Percentiles rank a stretch among this genome's conserved stretches.
phyloP scores from a whole-genome alignment of 2,329 filamentous ascomycete species.

The Xylaria sp. region DNA sequence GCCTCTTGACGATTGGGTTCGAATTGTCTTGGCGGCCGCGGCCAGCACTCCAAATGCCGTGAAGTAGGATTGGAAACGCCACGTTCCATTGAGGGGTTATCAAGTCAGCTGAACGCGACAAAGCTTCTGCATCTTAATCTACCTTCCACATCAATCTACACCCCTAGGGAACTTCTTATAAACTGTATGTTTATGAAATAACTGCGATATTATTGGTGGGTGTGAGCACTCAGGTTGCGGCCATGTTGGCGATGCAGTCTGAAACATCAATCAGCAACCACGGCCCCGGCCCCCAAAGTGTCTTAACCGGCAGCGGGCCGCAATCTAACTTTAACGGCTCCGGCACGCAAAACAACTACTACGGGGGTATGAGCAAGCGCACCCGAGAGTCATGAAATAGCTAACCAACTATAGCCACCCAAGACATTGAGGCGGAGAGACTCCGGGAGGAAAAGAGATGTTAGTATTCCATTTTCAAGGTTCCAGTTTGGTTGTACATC shows the following conservation, averaged over 20 bases:
- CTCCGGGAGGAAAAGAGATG: neutral
- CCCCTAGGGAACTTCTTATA: too few species aligned
- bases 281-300: neutral
- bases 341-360: slow-evolving; percentile 6
- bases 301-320: neutral
- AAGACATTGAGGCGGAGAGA: neutral
- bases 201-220: too few species aligned
- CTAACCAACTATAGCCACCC: neutral
- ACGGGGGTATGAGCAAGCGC: neutral
- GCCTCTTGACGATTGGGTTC: too few species aligned
- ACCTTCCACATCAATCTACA: too few species aligned
- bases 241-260: neutral
- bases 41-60: too few species aligned
- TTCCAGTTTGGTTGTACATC: neutral
- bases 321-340: neutral
- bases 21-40: too few species aligned
- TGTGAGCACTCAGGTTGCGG: too few species aligned
- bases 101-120: too few species aligned
- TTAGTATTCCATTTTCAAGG: neutral
- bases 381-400: neutral
- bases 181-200: too few species aligned
- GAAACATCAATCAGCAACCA: neutral
- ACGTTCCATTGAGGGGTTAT: too few species aligned
- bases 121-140: too few species aligned
- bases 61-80: too few species aligned